Evolutionary conservation across 768 basidiomycete species (phyloP).

Genomic region (Leccinum uliginosum): DNA sequence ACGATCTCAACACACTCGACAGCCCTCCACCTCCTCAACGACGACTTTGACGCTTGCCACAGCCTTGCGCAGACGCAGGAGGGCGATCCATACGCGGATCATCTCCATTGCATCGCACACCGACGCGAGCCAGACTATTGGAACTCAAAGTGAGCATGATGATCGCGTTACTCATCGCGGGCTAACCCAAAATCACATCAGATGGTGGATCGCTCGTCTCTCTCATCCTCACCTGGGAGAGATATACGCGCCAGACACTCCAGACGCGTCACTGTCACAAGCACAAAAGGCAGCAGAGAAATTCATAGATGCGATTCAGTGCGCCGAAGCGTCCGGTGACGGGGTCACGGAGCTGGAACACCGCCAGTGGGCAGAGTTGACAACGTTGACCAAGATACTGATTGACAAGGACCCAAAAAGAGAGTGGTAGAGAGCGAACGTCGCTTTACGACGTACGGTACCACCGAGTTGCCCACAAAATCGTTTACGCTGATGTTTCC

Average conservation of each 20-base stretch:
- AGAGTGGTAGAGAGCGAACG: neutral
- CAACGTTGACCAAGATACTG: conserved; percentile 13
- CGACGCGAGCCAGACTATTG: conserved; percentile 24
- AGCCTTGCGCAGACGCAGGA: conserved; percentile 17
- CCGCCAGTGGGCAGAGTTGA: conserved; percentile 20
- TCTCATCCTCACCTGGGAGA: conserved; percentile 14
- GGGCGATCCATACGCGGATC: conserved; percentile 20
- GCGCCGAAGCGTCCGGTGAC: conserved; percentile 8
- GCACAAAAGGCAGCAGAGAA: conserved; percentile 3
- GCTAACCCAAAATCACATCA: conserved; percentile 1
- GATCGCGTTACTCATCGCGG: neutral
- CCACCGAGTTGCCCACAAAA: neutral
- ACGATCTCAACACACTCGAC: neutral
- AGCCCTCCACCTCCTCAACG: conserved; percentile 21
- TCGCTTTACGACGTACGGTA: neutral
- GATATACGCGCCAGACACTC: conserved; percentile 12
- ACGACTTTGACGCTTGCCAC: conserved; percentile 17
- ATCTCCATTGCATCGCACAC: conserved; percentile 21
- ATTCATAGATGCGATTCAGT: conserved; percentile 13
- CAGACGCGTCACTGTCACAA: conserved; percentile 4
- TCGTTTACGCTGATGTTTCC: conserved; percentile 10
- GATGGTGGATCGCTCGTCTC: conserved; percentile 17
- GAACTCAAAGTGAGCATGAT: conserved; percentile 8
- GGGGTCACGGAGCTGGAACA: conserved; percentile 14
- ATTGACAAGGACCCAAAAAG: conserved; percentile 7